Evolutionary conservation across 805 yeast genomes (phyloP).

Genomic region (Metschnikowia shivogae): DNA sequence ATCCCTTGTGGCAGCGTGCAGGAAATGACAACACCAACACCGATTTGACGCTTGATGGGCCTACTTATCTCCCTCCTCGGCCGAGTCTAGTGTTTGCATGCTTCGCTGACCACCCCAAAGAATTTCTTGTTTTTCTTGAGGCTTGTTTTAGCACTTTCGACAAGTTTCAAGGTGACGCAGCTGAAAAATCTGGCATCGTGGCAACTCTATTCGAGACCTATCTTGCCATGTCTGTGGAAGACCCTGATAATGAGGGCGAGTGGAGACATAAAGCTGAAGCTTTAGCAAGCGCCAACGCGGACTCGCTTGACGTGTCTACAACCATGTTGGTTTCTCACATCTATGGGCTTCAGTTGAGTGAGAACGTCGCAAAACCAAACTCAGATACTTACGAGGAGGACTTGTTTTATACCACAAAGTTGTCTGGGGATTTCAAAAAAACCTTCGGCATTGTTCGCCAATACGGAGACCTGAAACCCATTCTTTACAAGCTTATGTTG

Average conservation of each 20-base stretch:
- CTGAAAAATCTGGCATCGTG: slow-evolving; percentile 69
- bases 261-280: slow-evolving; percentile 68
- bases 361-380: slow-evolving; percentile 35
- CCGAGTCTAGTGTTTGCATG: slow-evolving; percentile 85
- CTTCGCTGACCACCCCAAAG: slow-evolving; percentile 79
- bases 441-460: slow-evolving; percentile 55
- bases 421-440: slow-evolving; percentile 51
- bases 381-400: slow-evolving; percentile 42
- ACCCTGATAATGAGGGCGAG: slow-evolving; percentile 28
- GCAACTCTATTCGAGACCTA: slow-evolving; percentile 83
- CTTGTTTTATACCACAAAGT: slow-evolving; percentile 60
- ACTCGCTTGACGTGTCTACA: slow-evolving; percentile 51
- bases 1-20: slow-evolving; percentile 4
- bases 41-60: slow-evolving; percentile 19
- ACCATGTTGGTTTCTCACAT: slow-evolving; percentile 56
- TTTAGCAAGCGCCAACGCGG: slow-evolving; percentile 45
- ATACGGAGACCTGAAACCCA: slow-evolving; percentile 60
- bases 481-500: slow-evolving; percentile 62
- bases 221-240: slow-evolving; percentile 47
- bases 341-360: slow-evolving; percentile 45
- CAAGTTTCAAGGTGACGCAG: slow-evolving; percentile 62
- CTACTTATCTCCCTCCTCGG: slow-evolving; percentile 87
- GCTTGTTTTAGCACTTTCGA: slow-evolving; percentile 83
- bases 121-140: slow-evolving; percentile 87
- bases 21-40: slow-evolving; percentile 1